A percentile compares a stretch with the other conserved stretches of the same genome.
Evolutionary conservation across 257 asterid genomes (phyloP).

Genomic region (Scutellaria baicalensis): DNA sequence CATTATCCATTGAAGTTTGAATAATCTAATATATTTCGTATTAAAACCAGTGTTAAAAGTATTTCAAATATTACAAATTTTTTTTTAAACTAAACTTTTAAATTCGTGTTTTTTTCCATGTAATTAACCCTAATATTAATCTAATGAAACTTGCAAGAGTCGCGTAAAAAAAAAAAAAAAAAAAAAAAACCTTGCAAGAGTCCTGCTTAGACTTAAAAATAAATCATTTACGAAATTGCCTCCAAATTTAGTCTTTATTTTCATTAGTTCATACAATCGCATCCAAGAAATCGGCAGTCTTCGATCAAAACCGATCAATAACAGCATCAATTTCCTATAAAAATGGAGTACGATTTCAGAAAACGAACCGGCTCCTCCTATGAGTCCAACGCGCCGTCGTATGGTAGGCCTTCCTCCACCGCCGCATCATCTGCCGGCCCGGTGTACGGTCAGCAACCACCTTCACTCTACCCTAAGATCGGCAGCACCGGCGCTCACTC

Average conservation of each 20-base stretch:
- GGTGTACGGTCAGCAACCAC: slow-evolving; percentile 32
- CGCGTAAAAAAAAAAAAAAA: no score
- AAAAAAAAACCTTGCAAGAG: no score
- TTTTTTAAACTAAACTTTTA: no score
- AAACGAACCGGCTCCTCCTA: slow-evolving; percentile 24
- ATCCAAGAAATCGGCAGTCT: background rate
- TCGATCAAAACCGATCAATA: background rate
- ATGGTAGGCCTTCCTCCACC: slow-evolving; percentile 25
- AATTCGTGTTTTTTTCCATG: no score
- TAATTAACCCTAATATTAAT: no score
- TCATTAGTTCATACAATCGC: background rate
- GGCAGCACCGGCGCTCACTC: slow-evolving; percentile 30
- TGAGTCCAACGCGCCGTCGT: slow-evolving; percentile 34
- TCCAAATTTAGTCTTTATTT: background rate
- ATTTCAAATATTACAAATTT: no score
- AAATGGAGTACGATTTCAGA: slow-evolving; percentile 52
- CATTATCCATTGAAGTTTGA: no score
- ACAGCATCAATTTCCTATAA: background rate
- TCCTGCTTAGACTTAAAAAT: no score
- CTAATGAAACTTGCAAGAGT: no score
- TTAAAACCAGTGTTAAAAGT: no score
- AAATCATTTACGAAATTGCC: slow-evolving; percentile 6
- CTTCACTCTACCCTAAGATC: slow-evolving; percentile 46
- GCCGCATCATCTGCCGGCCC: slow-evolving; percentile 31
- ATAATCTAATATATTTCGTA: no score